Percentiles rank a stretch among this genome's conserved stretches.
Evolutionary conservation across 2,329 filamentous ascomycete species (phyloP).

Genomic region (Colletotrichum incanum): DNA sequence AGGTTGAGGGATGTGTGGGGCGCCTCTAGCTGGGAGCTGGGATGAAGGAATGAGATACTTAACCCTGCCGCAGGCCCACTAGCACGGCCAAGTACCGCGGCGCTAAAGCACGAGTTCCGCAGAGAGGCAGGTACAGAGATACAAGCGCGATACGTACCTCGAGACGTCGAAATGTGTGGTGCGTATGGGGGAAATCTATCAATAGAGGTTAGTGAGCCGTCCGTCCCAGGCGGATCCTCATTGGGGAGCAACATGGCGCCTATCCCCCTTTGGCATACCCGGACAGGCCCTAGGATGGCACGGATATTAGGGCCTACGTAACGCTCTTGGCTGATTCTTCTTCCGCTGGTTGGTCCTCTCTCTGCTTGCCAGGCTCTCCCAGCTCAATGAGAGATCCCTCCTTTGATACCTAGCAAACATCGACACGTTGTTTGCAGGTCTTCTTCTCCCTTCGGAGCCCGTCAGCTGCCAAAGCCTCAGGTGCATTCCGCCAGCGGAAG

Average conservation of each 20-base stretch:
- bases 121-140: background rate
- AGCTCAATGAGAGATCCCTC: background rate
- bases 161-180: slow-evolving; percentile 6
- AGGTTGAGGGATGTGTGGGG: slow-evolving; percentile 25
- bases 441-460: background rate
- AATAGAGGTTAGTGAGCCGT: slow-evolving; percentile 27
- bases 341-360: background rate
- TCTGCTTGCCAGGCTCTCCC: background rate
- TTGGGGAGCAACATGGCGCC: slow-evolving; percentile 17
- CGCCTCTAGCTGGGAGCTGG: background rate
- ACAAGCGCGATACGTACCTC: background rate
- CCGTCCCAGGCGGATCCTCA: slow-evolving; percentile 1
- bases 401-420: background rate
- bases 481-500: background rate
- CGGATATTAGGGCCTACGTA: slow-evolving; percentile 39
- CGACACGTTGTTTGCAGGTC: background rate
- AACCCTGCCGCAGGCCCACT: background rate
- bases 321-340: slow-evolving; percentile 16
- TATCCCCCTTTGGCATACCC: slow-evolving; percentile 13
- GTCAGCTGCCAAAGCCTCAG: background rate
- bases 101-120: background rate
- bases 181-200: slow-evolving; percentile 30
- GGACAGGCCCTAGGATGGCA: slow-evolving; percentile 36
- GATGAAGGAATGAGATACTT: background rate
- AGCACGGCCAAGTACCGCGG: slow-evolving; percentile 9